Base-by-base conservation (phyloP, 257 asterid species). In the Agastache rugosa region DNA sequence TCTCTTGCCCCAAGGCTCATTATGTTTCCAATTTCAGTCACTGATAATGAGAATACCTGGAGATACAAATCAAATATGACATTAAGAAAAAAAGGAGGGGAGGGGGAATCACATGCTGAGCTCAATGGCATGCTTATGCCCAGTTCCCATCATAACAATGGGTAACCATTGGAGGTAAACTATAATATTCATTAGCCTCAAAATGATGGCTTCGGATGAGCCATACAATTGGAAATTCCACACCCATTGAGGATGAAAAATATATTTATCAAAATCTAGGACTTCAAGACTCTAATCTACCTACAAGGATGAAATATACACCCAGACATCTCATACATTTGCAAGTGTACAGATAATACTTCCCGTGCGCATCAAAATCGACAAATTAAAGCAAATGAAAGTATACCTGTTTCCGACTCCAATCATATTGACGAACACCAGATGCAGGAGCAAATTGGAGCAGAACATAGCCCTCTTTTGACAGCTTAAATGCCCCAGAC, bases 401-500 rank as follows among this genome's bases (percentile, higher is more conserved):
- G 58, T 35, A 72, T 66, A 94, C 99, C 98, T 94, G 99, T 67
- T 94, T 94, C 78, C 96, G 80, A 61, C 88, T 68, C 99, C 99
- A 92, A 83, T 94, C 99, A 82, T 94, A 94, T 72, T 94, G 99
- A 39, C 99, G 97, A 76, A 87, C 88, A 53, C 96, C 96, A 56
- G 90, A 73, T 25, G 97, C 91, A 66, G 98, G 98, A 80, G 98
- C 98, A 79, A 90, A 94, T 78, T 92, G 98, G 66, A 94, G 99
- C 79, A 87, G 71, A 78, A 89, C 85, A 74, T 75, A 83, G 9
- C 98, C 98, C 80, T 94, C 99, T 83, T 73, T 94, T 6, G 97
- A 85, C 75, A 92, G 67, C 85, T 92, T 94, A 81, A 79, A 89
- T 14, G 98, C 99, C 62, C 98, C 99, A 37, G 98, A 92, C 99